phyloP scores from a whole-genome alignment of 768 basidiomycete species.

The Tulasnella sp. region DNA sequence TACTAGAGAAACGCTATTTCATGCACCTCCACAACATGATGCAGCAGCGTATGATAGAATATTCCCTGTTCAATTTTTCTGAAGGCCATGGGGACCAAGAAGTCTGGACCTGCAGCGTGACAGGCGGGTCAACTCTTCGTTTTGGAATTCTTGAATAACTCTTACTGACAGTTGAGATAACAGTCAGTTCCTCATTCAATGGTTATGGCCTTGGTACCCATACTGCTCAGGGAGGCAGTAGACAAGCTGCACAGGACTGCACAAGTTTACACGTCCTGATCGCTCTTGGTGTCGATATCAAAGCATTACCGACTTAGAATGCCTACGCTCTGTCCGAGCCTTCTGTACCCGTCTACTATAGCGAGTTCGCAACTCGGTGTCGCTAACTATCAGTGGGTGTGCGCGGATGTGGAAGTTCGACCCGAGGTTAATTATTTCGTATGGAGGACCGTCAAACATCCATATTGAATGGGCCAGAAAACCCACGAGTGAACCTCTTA shows the following conservation, averaged over 20 bases:
- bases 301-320: neutral
- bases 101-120: slow-evolving; percentile 20
- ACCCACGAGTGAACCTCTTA: too few relatives aligned
- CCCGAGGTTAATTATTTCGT: too few relatives aligned
- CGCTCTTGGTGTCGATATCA: slow-evolving; percentile 9
- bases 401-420: too few relatives aligned
- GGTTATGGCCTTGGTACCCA: neutral
- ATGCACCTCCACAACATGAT: neutral
- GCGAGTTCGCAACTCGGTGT: too few relatives aligned
- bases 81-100: slow-evolving; percentile 16
- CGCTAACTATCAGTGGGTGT: too few relatives aligned
- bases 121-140: neutral
- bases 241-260: neutral
- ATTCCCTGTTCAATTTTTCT: neutral
- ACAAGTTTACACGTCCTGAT: neutral
- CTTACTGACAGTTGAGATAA: neutral
- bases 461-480: too few relatives aligned
- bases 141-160: too few relatives aligned
- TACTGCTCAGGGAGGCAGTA: neutral
- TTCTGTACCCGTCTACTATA: too few relatives aligned
- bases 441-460: too few relatives aligned
- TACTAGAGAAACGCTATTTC: neutral
- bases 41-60: neutral
- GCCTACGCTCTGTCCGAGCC: too few relatives aligned
- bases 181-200: neutral